Evolutionary conservation across 768 basidiomycete species (phyloP).

Genomic region (Auricularia cornea): DNA sequence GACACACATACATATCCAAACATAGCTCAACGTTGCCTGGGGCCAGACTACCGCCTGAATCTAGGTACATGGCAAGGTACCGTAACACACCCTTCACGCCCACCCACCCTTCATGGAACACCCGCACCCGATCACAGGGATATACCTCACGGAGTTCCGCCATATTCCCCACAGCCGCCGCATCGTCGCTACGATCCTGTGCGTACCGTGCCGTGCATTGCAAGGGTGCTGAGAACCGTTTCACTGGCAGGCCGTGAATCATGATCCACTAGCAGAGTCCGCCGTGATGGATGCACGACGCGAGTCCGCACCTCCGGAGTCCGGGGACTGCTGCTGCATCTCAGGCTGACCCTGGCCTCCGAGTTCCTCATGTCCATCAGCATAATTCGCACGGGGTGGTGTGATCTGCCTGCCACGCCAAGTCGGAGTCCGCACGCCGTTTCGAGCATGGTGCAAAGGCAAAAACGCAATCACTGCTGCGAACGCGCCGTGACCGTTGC

Average conservation of each 20-base stretch:
- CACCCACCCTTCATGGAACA: not conserved
- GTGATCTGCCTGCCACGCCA: too few species aligned
- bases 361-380: too few species aligned
- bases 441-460: too few species aligned
- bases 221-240: not conserved
- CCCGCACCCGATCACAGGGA: constrained; percentile 35
- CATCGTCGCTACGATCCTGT: constrained; percentile 79
- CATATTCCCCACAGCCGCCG: constrained; percentile 54
- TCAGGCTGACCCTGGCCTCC: too few species aligned
- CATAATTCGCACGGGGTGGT: too few species aligned
- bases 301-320: too few species aligned
- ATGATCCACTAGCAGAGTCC: not conserved
- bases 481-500: too few species aligned
- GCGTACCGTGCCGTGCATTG: constrained; percentile 17
- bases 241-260: not conserved
- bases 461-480: too few species aligned
- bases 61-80: constrained; percentile 91
- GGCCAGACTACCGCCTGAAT: constrained; percentile 42
- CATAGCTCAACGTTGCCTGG: too few species aligned
- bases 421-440: too few species aligned
- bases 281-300: not conserved
- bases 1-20: not conserved
- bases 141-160: constrained; percentile 83
- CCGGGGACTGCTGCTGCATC: too few species aligned
- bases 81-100: too few species aligned